phyloP scores from a whole-genome alignment of 2,329 filamentous ascomycete species.

The Venturia nashicola region DNA sequence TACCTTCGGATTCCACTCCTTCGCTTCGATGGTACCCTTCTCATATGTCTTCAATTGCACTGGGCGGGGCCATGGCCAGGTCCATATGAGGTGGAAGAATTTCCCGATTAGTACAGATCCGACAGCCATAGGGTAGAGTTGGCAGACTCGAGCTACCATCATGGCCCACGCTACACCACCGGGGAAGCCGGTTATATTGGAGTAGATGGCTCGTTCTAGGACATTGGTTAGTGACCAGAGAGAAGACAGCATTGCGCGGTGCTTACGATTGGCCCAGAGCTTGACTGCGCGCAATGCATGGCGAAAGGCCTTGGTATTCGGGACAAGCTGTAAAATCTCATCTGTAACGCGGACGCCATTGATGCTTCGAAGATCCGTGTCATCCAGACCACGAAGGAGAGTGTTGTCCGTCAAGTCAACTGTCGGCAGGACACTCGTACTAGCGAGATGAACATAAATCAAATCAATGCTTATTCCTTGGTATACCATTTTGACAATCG shows the following conservation, averaged over 20 bases:
- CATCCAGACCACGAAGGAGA: constrained; percentile 73
- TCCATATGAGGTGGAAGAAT: constrained; percentile 84
- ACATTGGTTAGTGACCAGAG: constrained; percentile 11
- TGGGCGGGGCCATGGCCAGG: constrained; percentile 92
- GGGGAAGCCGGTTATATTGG: constrained; percentile 91
- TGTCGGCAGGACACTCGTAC: constrained; percentile 36
- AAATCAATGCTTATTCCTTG: constrained; percentile 87
- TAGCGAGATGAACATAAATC: constrained; percentile 44
- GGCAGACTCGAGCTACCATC: constrained; percentile 89
- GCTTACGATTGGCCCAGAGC: constrained; percentile 72
- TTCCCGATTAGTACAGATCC: constrained; percentile 81
- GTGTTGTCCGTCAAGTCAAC: constrained; percentile 73
- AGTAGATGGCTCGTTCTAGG: constrained; percentile 70
- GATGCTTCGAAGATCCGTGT: constrained; percentile 74
- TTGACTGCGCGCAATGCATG: constrained; percentile 86
- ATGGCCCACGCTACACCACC: constrained; percentile 98
- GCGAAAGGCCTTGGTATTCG: constrained; percentile 80
- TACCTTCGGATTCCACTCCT: constrained; percentile 90
- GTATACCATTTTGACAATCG: constrained; percentile 95
- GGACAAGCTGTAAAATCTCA: constrained; percentile 79
- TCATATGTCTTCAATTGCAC: constrained; percentile 78
- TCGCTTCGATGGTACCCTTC: constrained; percentile 64
- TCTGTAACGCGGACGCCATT: constrained; percentile 93
- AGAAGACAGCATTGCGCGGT: not conserved
- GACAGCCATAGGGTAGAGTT: constrained; percentile 87